Base-by-base conservation (phyloP, 1,139 yeast genomes). In the Suhomyces bokatorum region DNA sequence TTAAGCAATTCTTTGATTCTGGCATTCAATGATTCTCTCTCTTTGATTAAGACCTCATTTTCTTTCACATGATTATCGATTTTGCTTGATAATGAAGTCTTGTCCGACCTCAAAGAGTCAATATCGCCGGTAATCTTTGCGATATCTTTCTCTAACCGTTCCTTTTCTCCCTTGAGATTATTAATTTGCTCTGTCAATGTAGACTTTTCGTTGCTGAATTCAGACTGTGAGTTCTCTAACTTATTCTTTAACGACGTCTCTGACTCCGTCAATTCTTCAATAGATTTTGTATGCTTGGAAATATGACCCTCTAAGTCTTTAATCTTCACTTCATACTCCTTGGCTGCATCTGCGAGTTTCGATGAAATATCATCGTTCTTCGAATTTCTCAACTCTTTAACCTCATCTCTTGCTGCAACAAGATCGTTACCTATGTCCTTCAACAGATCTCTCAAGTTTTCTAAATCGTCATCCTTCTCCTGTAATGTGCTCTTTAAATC, bases 341-440 rank as follows among this genome's bases (percentile, higher is more conserved):
- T 37, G 3, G 48, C 30, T 15, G 36, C 34, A 24, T 43, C 32
- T 35, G 26, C n/a, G 2, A 27, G 31, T 1, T 43, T 31, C 11
- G 6, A 20, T 3, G 24, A 20, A 27, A 36, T 13, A 38, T 40
- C 42, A 20, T 48, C 38, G 12, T 43, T 24, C n/a, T 28, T 17
- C 6, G 33, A 41, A 44, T 54, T 20, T 20, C 24, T 59, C 44
- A 59, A 53, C 13, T 52, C 57, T 44, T 69, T 66, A 15, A 69
- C 48, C 45, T 70, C 55, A 33, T 77, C 83, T 48, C 72, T 72
- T 0, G 82, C 73, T 1, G 71, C 67, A 0, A 88, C 95, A 22
- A 88, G 69, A 41, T 87, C 95, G 55, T 85, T 79, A 1, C 96
- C 96, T 16, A 89, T 75, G 40, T 79, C 81, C 52, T 77, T 78